Conservation (phyloP, 2,329 filamentous ascomycete species). For the Xylaria sp. region DNA sequence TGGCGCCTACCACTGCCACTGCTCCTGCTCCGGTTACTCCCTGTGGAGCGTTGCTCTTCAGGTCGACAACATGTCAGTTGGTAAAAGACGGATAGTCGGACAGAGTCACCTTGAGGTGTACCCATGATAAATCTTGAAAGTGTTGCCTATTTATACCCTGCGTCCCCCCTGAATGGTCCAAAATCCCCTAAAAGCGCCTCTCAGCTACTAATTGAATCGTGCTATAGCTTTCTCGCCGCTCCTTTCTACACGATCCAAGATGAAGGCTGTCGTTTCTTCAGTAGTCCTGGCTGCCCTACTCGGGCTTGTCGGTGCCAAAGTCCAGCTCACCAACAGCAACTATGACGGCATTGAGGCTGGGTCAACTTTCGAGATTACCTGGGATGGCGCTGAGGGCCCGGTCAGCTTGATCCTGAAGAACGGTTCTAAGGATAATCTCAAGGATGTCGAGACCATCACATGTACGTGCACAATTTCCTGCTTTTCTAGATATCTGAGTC, state of each 20-base stretch:
- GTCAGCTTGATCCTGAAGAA: conserved; percentile 56
- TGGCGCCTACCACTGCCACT: not conserved
- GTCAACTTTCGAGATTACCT: conserved; percentile 57
- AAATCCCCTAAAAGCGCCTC: not conserved
- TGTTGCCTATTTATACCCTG: not conserved
- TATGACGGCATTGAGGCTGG: conserved; percentile 51
- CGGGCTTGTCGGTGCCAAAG: conserved; percentile 47
- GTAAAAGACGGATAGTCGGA: not conserved
- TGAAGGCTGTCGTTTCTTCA: conserved; percentile 48
- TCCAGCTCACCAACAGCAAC: conserved; percentile 51
- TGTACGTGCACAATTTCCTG: conserved; percentile 47
- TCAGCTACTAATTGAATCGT: conserved; percentile 17
- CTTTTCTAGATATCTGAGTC: not conserved
- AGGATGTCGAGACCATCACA: conserved; percentile 50
- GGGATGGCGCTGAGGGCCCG: conserved; percentile 53
- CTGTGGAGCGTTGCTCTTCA: conserved; percentile 5
- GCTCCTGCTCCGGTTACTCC: not conserved
- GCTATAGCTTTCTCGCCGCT: conserved; percentile 29
- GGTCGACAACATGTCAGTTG: not conserved
- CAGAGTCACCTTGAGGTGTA: not conserved
- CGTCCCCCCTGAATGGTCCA: not conserved
- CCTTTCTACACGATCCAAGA: conserved; percentile 42
- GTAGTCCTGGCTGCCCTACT: conserved; percentile 48
- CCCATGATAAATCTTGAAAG: not conserved
- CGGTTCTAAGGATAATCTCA: conserved; percentile 52